phyloP scores from a whole-genome alignment of 2,329 filamentous ascomycete species.

The Cordyceps cicadae region DNA sequence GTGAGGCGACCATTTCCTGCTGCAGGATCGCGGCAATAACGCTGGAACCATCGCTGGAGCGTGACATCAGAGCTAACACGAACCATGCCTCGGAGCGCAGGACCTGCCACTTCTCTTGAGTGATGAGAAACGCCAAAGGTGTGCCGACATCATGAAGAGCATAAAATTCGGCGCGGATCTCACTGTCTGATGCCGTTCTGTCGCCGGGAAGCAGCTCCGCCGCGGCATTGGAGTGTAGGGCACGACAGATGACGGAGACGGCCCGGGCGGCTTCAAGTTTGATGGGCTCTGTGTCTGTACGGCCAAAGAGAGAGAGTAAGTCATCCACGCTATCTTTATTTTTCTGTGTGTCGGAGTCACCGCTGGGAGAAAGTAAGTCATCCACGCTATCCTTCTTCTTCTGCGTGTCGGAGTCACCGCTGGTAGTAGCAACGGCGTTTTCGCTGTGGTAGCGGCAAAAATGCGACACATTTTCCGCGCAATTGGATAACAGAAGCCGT shows the following conservation, averaged over 20 bases:
- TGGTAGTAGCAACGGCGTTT: background rate
- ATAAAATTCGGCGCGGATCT: constrained; percentile 35
- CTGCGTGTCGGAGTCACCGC: background rate
- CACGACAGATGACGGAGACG: constrained; percentile 43
- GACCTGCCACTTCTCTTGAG: constrained; percentile 49
- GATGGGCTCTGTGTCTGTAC: constrained; percentile 40
- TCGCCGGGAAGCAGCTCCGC: constrained; percentile 21
- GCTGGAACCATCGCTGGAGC: constrained; percentile 39
- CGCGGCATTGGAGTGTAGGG: constrained; percentile 38
- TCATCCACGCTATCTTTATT: constrained; percentile 27
- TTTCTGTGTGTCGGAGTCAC: background rate
- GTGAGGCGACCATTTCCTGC: constrained; percentile 33
- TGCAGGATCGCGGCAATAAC: constrained; percentile 37
- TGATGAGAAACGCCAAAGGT: constrained; percentile 44
- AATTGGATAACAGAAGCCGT: constrained; percentile 47
- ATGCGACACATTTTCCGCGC: constrained; percentile 41
- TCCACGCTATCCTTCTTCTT: constrained; percentile 26
- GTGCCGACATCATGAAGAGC: constrained; percentile 32
- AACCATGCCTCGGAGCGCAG: constrained; percentile 56
- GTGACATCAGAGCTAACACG: constrained; percentile 51
- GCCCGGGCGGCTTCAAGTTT: constrained; percentile 52
- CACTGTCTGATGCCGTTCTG: constrained; percentile 14
- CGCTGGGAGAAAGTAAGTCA: constrained; percentile 22
- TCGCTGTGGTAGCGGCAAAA: constrained; percentile 28
- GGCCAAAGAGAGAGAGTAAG: constrained; percentile 30